Percentiles rank a stretch among this genome's conserved stretches.
phyloP scores from a whole-genome alignment of 2,329 filamentous ascomycete species.

The Aspergillus japonicus region DNA sequence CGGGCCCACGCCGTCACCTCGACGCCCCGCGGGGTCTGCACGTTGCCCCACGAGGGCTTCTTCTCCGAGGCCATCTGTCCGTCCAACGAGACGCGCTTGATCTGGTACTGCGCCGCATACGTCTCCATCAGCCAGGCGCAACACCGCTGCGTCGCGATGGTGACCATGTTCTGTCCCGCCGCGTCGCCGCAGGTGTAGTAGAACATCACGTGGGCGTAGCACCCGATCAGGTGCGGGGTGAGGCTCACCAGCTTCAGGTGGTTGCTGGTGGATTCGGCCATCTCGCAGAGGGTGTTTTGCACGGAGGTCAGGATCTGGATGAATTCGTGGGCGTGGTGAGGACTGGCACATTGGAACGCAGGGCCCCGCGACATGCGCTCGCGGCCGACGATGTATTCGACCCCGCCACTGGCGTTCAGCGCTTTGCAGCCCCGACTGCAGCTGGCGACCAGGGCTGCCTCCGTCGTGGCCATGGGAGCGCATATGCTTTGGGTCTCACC shows the following conservation, averaged over 20 bases:
- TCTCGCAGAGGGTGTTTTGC: background rate
- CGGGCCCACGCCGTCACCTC: slow-evolving; percentile 28
- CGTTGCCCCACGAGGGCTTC: slow-evolving; percentile 26
- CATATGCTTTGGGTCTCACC: slow-evolving; percentile 9
- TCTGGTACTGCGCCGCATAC: background rate
- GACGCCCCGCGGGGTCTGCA: slow-evolving; percentile 23
- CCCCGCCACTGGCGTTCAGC: slow-evolving; percentile 19
- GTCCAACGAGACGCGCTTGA: slow-evolving; percentile 17
- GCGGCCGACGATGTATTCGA: slow-evolving; percentile 19
- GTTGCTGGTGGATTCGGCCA: slow-evolving; percentile 9
- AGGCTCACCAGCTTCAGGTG: slow-evolving; percentile 9
- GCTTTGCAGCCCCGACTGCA: slow-evolving; percentile 33
- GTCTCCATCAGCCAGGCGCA: slow-evolving; percentile 16
- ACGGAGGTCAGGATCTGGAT: background rate
- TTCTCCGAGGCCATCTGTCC: slow-evolving; percentile 28
- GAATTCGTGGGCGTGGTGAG: slow-evolving; percentile 22
- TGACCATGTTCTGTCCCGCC: slow-evolving; percentile 33
- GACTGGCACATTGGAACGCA: slow-evolving; percentile 23
- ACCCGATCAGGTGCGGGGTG: slow-evolving; percentile 21
- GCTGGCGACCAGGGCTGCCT: slow-evolving; percentile 29
- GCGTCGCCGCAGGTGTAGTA: slow-evolving; percentile 28
- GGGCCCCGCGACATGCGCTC: slow-evolving; percentile 26
- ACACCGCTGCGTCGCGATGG: slow-evolving; percentile 28
- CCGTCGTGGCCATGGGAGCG: slow-evolving; percentile 31
- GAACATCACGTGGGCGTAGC: slow-evolving; percentile 24